Evolutionary conservation across 2,329 filamentous ascomycete species (phyloP).

Genomic region (Diaporthe australafricana): DNA sequence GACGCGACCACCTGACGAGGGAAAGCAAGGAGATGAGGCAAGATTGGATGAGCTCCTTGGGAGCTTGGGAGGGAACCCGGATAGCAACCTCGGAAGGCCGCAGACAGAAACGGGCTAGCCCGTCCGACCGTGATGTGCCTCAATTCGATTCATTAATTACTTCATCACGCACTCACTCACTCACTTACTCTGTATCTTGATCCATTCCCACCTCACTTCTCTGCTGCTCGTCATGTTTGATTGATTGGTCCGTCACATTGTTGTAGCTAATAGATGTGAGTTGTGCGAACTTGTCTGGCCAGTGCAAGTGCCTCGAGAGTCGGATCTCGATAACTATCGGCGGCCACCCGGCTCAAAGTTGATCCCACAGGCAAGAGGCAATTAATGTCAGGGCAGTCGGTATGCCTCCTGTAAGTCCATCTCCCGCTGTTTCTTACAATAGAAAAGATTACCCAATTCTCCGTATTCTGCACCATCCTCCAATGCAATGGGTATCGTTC

Average conservation of each 20-base stretch:
- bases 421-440: constrained; percentile 24
- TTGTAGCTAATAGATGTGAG: background rate
- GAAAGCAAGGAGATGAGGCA: background rate
- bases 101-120: background rate
- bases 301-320: background rate
- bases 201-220: background rate
- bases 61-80: constrained; percentile 5
- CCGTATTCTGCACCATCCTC: background rate
- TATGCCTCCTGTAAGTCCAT: too few relatives aligned
- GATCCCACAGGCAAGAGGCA: background rate
- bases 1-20: constrained; percentile 11
- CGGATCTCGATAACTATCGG: too few relatives aligned
- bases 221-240: too few relatives aligned
- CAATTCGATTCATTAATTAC: background rate
- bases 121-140: background rate
- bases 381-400: background rate
- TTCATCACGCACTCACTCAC: too few relatives aligned
- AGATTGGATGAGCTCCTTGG: constrained; percentile 20
- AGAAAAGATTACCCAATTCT: background rate
- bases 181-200: too few relatives aligned
- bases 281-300: background rate
- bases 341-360: too few relatives aligned
- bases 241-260: too few relatives aligned
- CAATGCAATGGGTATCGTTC: constrained; percentile 7
- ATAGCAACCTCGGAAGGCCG: constrained; percentile 18